phyloP scores from a whole-genome alignment of 1,139 yeast genomes.

The Casaregolazyma suthepensis region DNA sequence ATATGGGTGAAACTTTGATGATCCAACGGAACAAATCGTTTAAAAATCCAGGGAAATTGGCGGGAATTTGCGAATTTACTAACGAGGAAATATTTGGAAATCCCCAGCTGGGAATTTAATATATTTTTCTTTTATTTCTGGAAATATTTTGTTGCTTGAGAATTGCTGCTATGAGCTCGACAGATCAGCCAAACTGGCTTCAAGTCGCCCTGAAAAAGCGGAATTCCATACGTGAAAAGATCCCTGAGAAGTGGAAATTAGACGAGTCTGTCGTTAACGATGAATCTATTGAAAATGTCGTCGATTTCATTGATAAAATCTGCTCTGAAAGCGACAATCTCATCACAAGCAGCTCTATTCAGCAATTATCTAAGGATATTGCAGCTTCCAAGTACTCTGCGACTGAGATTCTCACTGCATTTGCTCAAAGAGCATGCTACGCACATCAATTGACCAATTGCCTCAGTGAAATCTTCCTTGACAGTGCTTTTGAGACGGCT shows the following conservation, averaged over 20 bases:
- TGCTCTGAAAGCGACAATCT: constrained; percentile 35
- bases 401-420: constrained; percentile 43
- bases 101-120: no score
- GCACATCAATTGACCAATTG: constrained; percentile 31
- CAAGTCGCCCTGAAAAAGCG: background rate
- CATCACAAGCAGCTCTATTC: constrained; percentile 21
- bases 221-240: background rate
- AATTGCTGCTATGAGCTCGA: background rate
- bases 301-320: constrained; percentile 46
- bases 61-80: background rate
- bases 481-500: constrained; percentile 38
- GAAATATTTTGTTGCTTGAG: background rate
- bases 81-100: background rate
- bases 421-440: constrained; percentile 51
- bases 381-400: constrained; percentile 39
- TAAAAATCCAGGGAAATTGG: background rate
- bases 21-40: background rate
- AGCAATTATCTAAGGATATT: constrained; percentile 36
- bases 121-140: no score
- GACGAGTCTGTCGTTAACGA: constrained; percentile 8
- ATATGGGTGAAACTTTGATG: background rate
- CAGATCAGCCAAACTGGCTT: background rate
- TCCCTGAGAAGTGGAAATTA: constrained; percentile 12
- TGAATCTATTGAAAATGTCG: constrained; percentile 14
- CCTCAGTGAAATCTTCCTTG: constrained; percentile 27